Evolutionary conservation across 2,329 filamentous ascomycete species (phyloP).

Genomic region (Phyllosticta ampelicida): DNA sequence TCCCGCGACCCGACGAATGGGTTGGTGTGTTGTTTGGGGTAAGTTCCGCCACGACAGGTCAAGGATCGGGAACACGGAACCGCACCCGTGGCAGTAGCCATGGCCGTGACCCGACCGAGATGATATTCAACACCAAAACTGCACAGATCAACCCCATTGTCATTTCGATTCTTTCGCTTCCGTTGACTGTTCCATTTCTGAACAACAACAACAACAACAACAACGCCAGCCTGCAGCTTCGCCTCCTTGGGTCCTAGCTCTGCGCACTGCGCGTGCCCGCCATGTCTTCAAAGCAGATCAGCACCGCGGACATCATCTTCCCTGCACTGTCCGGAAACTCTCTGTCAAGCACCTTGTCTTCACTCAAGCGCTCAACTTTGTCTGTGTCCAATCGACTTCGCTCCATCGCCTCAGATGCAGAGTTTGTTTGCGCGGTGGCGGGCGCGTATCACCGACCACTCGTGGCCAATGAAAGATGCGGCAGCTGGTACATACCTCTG

Average conservation of each 20-base stretch:
- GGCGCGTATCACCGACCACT: conserved; percentile 53
- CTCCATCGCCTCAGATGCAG: conserved; percentile 67
- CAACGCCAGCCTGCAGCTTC: not conserved
- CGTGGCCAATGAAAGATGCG: conserved; percentile 88
- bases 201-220: not conserved
- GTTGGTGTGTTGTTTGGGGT: too few relatives aligned
- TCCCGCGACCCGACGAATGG: not conserved
- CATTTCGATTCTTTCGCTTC: not conserved
- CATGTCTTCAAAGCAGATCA: conserved; percentile 13
- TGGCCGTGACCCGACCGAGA: not conserved
- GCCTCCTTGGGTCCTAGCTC: not conserved
- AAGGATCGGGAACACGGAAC: not conserved
- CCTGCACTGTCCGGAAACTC: conserved; percentile 44
- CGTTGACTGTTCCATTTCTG: too few relatives aligned
- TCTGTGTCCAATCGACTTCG: conserved; percentile 70
- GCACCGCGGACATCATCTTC: conserved; percentile 40
- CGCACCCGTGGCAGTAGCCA: not conserved
- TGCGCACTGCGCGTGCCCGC: not conserved
- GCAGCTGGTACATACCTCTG: conserved; percentile 82
- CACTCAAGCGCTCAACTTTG: conserved; percentile 65
- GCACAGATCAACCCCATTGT: not conserved
- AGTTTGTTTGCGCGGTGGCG: conserved; percentile 57
- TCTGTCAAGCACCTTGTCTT: conserved; percentile 57
- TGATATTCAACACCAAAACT: not conserved
- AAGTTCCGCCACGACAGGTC: too few relatives aligned